Conservation (phyloP, 495 filamentous ascomycete genomes). For the Staphylotrichum longicolle region DNA sequence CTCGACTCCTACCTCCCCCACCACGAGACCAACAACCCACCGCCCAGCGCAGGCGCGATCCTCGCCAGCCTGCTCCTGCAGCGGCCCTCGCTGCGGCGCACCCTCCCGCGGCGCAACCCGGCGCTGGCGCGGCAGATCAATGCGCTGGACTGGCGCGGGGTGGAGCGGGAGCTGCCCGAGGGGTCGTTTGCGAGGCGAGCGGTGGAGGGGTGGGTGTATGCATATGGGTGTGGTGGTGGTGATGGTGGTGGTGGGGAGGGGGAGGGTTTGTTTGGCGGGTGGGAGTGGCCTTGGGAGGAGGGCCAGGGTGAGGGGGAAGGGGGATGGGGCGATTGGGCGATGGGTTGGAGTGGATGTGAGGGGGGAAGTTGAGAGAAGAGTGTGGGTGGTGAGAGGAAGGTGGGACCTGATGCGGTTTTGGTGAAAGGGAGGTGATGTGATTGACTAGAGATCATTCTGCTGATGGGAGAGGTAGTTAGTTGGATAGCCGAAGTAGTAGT, state of each 20-base stretch:
- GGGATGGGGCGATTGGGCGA: too few relatives aligned
- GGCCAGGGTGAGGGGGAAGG: too few relatives aligned
- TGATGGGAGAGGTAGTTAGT: too few relatives aligned
- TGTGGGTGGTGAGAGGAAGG: neutral
- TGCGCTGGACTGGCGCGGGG: constrained; percentile 10
- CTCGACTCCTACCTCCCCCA: neutral
- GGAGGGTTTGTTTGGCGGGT: neutral
- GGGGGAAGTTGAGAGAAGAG: neutral
- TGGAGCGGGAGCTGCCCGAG: neutral
- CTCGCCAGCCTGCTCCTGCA: neutral
- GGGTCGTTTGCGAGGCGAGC: neutral
- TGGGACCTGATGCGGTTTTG: too few relatives aligned
- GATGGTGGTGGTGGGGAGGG: neutral
- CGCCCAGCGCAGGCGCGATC: neutral
- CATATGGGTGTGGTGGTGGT: neutral
- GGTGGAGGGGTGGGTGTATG: neutral
- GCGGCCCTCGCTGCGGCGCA: neutral
- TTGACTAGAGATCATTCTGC: too few relatives aligned
- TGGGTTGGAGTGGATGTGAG: too few relatives aligned
- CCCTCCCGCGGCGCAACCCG: neutral
- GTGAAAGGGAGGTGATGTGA: too few relatives aligned
- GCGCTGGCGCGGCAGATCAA: constrained; percentile 1
- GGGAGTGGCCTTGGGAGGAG: neutral
- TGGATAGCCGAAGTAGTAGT: too few relatives aligned
- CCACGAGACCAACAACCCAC: neutral